A percentile compares a stretch with the other conserved stretches of the same genome.
Conservation (phyloP, 345 rosid species). For the Euphorbia pulcherrima region DNA sequence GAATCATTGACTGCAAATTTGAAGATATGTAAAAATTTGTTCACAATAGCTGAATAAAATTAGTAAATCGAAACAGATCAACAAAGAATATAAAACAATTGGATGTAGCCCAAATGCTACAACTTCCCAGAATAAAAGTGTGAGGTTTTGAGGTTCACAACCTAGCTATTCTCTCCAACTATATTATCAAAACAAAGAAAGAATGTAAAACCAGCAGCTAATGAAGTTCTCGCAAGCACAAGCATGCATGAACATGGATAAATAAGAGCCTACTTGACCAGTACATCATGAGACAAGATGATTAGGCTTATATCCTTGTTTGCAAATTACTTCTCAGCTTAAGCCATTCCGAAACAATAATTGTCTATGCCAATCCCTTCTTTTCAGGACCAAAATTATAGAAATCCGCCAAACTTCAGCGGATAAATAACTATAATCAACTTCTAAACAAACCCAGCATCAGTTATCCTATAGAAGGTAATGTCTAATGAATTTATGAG, state of each 20-base stretch:
- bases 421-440: not conserved
- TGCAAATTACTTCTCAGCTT: not conserved
- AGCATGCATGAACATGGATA: not conserved
- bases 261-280: not conserved
- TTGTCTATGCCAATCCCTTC: not conserved
- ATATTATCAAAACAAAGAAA: too few species aligned
- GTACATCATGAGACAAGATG: not conserved
- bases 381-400: not conserved
- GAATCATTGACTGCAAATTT: constrained; percentile 39
- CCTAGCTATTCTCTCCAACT: too few species aligned
- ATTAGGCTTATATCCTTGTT: not conserved
- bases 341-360: not conserved
- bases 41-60: not conserved
- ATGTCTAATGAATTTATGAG: too few species aligned
- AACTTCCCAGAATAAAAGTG: too few species aligned
- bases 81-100: not conserved
- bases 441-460: not conserved
- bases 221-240: not conserved
- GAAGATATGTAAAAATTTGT: not conserved
- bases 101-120: too few species aligned
- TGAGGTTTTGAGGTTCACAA: too few species aligned
- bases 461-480: not conserved
- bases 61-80: not conserved
- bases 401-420: too few species aligned
- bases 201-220: too few species aligned